Evolutionary conservation across 2,329 filamentous ascomycete genomes (phyloP), one percentile per base, ranked within the genome.

Genomic region (Colletotrichum truncatum): DNA sequence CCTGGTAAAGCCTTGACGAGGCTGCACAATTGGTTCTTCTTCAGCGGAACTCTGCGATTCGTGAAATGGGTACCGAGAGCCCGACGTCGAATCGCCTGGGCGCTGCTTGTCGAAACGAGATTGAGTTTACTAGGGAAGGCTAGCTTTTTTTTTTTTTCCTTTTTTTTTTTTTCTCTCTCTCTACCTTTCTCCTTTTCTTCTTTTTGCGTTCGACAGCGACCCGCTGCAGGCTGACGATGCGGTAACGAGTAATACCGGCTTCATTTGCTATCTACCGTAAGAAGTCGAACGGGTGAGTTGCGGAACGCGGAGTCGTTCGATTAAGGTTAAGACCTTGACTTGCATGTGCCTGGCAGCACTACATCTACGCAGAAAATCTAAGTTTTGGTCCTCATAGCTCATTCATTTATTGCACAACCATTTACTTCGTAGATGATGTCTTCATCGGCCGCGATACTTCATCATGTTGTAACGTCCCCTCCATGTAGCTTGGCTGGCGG

Each of bases 61-160:
- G 43, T 66, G 63, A 56, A 51, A 49, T 62, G 57, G 57, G 23
- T 28, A 41, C 43, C 28, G 30, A 21, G 39, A 38, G 57, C 11
- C 43, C 30, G 8, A 36, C 38, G 60, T 46, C 45, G 60, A 59
- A 59, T 52, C 45, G 60, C 38, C 54, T 64, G 28, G 60, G 54
- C 60, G 23, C 39, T 38, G 46, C 36, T 23, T 46, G 23, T 56
- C 28, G 49, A 66, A 63, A 66, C 63, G 57, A 66, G 63, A 66
- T 66, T 66, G 57, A 66, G 57, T 66, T 66, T 66, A 49, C 63
- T n/a, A 63, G 49, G 60, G 57, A 62, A 48, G 26, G 41, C 49
- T 43, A 51, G 49, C 34, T 48, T 62, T n/a, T n/a, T n/a, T n/a
- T n/a, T n/a, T n/a, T n/a, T n/a, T n/a, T n/a, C n/a, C n/a, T n/a